Evolutionary conservation across 352 stramenopile species (phyloP).

Genomic region (Paralagenidium karlingii): DNA sequence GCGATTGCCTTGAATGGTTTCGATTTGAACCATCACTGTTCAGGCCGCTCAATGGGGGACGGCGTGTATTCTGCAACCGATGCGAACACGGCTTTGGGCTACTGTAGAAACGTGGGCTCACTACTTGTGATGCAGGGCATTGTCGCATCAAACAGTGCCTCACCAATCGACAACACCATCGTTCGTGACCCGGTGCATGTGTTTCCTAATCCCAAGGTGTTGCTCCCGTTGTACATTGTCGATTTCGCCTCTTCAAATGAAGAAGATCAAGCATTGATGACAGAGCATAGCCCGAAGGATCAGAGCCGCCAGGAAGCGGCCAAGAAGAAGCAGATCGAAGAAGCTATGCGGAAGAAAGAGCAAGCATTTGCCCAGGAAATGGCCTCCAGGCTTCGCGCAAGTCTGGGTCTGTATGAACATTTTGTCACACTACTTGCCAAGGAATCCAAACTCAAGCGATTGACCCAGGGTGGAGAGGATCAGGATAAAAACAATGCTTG

Average conservation of each 20-base stretch:
- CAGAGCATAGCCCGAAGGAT: not conserved
- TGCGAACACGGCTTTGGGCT: not conserved
- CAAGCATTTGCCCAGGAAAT: not conserved
- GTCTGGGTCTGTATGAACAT: constrained; percentile 4
- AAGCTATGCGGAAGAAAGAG: constrained; percentile 4
- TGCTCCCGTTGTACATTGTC: constrained; percentile 7
- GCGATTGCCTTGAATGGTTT: constrained; percentile 13
- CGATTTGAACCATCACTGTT: constrained; percentile 5
- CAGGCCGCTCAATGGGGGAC: constrained; percentile 4
- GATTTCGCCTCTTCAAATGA: constrained; percentile 6
- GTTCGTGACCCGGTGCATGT: constrained; percentile 5
- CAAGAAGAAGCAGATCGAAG: not conserved
- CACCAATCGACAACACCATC: constrained; percentile 3
- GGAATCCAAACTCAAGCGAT: too few relatives aligned
- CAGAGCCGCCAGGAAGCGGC: not conserved
- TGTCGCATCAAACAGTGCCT: not conserved
- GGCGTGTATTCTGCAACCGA: constrained; percentile 10
- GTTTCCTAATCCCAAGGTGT: constrained; percentile 7
- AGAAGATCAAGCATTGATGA: not conserved
- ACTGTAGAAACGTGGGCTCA: constrained; percentile 4
- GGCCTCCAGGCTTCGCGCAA: not conserved
- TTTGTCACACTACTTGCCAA: too few relatives aligned
- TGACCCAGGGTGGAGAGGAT: too few relatives aligned
- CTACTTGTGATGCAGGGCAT: constrained; percentile 4
- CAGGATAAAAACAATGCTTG: too few relatives aligned